Base-by-base conservation (phyloP, 306 rosid species). In the Pyrus betulifolia region DNA sequence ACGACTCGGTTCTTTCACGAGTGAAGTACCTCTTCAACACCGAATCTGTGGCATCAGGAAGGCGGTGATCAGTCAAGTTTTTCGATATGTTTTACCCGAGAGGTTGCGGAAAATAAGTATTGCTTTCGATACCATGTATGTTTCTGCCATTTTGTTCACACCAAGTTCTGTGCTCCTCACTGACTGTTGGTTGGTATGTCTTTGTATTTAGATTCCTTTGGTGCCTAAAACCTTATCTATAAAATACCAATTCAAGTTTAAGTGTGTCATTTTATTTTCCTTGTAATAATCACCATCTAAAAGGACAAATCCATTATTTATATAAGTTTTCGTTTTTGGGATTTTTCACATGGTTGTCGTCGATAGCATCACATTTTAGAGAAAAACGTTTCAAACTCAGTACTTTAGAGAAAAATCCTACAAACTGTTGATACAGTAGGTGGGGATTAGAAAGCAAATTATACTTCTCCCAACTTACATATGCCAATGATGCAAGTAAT, bases 1-100 rank as follows among this genome's bases (percentile, higher is more conserved):
- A 93, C 66, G 97, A 95, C 85, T 95, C 97, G 10, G 91, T 95
- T 86, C 97, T 95, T 57, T 92, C 99, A 0, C 88, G 96, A 73
- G 97, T 95, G 38, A 92, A 91, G 88, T 87, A 90, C 84, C 96
- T 95, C 85, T 92, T 95, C 83, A 78, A 85, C 78, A 17, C 91
- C 6, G 99, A 95, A 82, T 95, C 97, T 2, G 99, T 92, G 83
- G 97, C 98, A 46, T 89, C 91, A 4, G 96, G 78, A 18, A 87
- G 97, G 79, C 97, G 92, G 70, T 95, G 69, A 82, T 38, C 70
- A n/a, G 22, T 19, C 21, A 5, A 82, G 77, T 23, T 46, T 14
- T 35, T 33, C 13, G 7, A 21, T 15, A 25, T 70, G 52, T 54
- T 72, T 65, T 49, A 19, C 25, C 57, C 40, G 6, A 61, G 35